Percentiles rank a stretch among this genome's conserved stretches.
Conservation (phyloP, 148 eudicot species). For the Silene uniflora region DNA sequence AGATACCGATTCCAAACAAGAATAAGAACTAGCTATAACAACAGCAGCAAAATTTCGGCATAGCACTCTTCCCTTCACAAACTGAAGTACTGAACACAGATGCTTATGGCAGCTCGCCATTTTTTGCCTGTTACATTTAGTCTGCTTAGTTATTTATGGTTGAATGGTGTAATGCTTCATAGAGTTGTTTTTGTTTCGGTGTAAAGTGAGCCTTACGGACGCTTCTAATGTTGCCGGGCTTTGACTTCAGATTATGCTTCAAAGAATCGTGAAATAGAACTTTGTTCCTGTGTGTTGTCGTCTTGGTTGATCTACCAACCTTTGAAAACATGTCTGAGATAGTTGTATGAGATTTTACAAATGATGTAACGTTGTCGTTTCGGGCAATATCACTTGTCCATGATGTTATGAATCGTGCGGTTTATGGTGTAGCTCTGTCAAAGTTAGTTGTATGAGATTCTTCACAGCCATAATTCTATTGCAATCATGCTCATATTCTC, state of each 20-base stretch:
- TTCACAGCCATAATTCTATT: no score
- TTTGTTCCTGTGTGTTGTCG: neutral
- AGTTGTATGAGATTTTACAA: no score
- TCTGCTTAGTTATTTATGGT: no score
- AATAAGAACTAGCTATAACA: neutral
- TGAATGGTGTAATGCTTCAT: no score
- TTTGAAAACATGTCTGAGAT: slow-evolving; percentile 3
- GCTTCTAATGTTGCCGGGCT: neutral
- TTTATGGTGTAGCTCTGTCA: no score
- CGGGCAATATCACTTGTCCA: no score
- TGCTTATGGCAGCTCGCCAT: no score
- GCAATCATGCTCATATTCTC: no score
- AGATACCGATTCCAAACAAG: neutral
- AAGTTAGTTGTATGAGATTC: no score
- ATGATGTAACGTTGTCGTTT: no score
- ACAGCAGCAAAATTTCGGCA: neutral
- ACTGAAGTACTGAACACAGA: neutral
- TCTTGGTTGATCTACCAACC: slow-evolving; percentile 24
- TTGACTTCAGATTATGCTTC: neutral
- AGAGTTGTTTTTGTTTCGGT: neutral
- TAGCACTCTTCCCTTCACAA: neutral
- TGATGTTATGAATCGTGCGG: no score
- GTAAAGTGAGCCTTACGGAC: neutral
- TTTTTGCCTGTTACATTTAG: no score
- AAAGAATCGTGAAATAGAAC: neutral